phyloP scores from a whole-genome alignment of 1,284 basidiomycete species.

The Puccinia polysora region DNA sequence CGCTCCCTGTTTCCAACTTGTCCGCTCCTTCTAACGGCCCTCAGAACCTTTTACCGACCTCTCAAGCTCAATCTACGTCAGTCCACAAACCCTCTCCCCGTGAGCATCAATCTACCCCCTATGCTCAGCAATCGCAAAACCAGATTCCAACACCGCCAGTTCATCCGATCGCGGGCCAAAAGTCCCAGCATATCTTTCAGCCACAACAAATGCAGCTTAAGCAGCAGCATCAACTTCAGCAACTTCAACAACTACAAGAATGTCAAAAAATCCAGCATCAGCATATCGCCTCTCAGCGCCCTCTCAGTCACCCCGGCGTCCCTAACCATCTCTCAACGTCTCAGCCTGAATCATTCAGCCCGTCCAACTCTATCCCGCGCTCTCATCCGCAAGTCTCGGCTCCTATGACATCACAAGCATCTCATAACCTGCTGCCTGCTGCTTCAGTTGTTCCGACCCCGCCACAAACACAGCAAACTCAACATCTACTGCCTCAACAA shows the following conservation, averaged over 20 bases:
- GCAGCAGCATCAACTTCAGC: slow-evolving; percentile 28
- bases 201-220: slow-evolving; percentile 15
- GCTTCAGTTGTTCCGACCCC: not conserved
- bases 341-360: too few relatives aligned
- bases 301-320: not conserved
- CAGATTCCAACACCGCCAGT: not conserved
- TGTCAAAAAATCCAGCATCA: slow-evolving; percentile 14
- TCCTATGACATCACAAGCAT: not conserved
- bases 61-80: slow-evolving; percentile 1
- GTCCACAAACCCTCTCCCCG: slow-evolving; percentile 7
- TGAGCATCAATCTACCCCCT: not conserved
- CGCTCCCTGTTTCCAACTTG: not conserved
- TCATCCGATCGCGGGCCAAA: slow-evolving; percentile 10
- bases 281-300: slow-evolving; percentile 1
- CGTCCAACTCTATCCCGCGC: not conserved
- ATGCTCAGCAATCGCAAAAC: not conserved
- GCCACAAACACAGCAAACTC: not conserved
- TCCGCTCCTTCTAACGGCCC: not conserved
- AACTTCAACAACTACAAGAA: slow-evolving; percentile 27
- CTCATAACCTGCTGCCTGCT: slow-evolving; percentile 1
- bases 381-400: not conserved
- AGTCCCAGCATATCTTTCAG: slow-evolving; percentile 26
- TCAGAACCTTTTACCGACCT: not conserved
- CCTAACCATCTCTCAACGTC: too few relatives aligned
- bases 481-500: not conserved